These are phyloP conservation scores for Quillaja saponaria DNA, from an alignment of 306 rosid genomes.

Conservation along the genomic window DNA sequence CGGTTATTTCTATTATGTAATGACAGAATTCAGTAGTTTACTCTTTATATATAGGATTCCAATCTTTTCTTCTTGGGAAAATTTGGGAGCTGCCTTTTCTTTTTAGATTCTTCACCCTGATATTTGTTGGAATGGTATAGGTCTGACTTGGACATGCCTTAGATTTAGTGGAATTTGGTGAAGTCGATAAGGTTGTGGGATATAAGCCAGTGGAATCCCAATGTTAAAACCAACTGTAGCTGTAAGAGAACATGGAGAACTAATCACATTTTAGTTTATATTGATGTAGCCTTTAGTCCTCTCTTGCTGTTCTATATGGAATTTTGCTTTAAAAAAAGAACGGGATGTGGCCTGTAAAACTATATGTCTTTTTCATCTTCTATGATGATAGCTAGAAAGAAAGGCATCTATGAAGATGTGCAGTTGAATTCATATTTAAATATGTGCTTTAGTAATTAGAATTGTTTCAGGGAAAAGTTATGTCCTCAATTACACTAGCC, in stretches of 20 bases:
- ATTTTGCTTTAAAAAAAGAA: no score
- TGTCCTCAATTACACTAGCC: not conserved
- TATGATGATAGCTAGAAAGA: no score
- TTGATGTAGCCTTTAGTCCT: no score
- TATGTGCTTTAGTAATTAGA: not conserved
- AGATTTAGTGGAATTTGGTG: not conserved
- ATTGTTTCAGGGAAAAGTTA: not conserved
- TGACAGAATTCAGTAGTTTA: constrained; percentile 14
- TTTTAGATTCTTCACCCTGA: no score
- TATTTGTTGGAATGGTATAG: no score
- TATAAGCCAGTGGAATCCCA: not conserved
- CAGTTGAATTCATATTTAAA: not conserved
- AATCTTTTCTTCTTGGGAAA: not conserved
- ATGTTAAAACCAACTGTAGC: no score
- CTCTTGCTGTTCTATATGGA: no score
- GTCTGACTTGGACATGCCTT: not conserved
- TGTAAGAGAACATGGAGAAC: no score
- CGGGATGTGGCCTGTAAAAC: no score
- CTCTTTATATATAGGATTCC: not conserved
- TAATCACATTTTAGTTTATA: no score
- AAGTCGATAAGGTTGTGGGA: not conserved
- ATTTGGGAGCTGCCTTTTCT: not conserved
- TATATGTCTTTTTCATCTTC: no score
- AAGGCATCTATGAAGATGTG: no score
- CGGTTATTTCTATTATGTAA: constrained; percentile 12